Percentiles rank a stretch among this genome's conserved stretches.
Conservation (phyloP, 805 yeast species). For the Kazachstania africana region DNA sequence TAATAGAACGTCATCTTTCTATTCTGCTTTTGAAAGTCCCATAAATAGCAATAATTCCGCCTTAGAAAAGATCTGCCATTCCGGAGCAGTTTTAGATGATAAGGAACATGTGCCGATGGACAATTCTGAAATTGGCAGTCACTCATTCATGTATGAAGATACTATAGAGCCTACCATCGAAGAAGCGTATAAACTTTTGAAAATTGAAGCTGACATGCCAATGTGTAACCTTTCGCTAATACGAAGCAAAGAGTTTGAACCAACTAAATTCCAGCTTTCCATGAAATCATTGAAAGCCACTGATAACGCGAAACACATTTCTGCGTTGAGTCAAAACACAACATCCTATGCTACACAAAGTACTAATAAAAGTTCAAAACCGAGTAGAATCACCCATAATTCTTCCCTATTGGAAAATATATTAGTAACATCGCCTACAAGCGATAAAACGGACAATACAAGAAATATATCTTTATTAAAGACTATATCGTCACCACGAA, state of each 20-base stretch:
- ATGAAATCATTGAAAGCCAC: no score
- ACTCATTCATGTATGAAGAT: constrained; percentile 4
- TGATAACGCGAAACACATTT: no score
- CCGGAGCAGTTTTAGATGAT: no score
- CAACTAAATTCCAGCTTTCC: constrained; percentile 11
- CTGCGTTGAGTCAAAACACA: no score
- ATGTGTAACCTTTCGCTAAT: neutral
- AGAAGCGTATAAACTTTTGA: constrained; percentile 12
- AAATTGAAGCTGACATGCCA: constrained; percentile 5
- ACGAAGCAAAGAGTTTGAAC: constrained; percentile 5
- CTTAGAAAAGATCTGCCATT: no score
- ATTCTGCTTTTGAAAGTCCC: no score
- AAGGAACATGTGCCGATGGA: no score
- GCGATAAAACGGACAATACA: neutral
- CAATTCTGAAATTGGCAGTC: no score
- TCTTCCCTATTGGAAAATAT: constrained; percentile 1
- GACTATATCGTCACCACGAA: neutral
- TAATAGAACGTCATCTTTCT: no score
- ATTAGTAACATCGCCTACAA: constrained; percentile 1
- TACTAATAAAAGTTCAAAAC: constrained; percentile 4
- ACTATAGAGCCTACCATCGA: constrained; percentile 10
- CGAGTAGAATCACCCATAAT: neutral
- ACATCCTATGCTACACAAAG: no score
- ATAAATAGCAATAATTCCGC: no score
- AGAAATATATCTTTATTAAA: constrained; percentile 1